phyloP scores from a whole-genome alignment of 129 eudicot genomes.

The Logfia minima region DNA sequence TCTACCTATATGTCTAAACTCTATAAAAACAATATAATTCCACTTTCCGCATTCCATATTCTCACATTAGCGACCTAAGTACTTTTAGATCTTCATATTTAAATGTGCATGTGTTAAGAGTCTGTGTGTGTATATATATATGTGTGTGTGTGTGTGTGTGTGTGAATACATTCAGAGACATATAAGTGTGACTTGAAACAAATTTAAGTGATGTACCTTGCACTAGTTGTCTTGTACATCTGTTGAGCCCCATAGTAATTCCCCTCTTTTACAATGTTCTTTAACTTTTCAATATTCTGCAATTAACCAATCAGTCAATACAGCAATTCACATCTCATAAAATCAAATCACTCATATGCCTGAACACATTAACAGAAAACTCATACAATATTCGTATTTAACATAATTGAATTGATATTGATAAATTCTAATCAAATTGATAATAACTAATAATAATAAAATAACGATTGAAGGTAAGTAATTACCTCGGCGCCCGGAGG shows the following conservation, averaged over 20 bases:
- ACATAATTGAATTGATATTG: background rate
- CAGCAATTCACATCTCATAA: background rate
- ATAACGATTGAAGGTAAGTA: background rate
- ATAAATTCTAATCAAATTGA: constrained; percentile 10
- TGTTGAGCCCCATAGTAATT: constrained; percentile 95
- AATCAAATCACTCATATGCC: constrained; percentile 8
- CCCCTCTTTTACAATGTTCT: constrained; percentile 65
- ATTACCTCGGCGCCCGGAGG: constrained; percentile 39
- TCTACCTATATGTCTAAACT: background rate
- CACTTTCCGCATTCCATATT: no score
- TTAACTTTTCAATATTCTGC: constrained; percentile 76
- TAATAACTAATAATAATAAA: background rate
- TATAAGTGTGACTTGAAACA: background rate
- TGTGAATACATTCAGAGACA: background rate
- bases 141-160: background rate
- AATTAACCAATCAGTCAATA: constrained; percentile 12
- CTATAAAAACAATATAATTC: background rate
- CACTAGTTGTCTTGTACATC: constrained; percentile 81
- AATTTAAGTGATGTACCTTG: constrained; percentile 48
- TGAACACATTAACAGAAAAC: background rate
- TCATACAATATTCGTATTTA: background rate
- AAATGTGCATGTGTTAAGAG: constrained; percentile 3
- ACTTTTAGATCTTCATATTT: background rate
- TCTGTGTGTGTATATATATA: background rate
- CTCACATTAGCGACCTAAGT: no score